Evolutionary conservation across 306 rosid genomes (phyloP), one percentile per base, ranked within the genome.

Genomic region (Malus orientalis): DNA sequence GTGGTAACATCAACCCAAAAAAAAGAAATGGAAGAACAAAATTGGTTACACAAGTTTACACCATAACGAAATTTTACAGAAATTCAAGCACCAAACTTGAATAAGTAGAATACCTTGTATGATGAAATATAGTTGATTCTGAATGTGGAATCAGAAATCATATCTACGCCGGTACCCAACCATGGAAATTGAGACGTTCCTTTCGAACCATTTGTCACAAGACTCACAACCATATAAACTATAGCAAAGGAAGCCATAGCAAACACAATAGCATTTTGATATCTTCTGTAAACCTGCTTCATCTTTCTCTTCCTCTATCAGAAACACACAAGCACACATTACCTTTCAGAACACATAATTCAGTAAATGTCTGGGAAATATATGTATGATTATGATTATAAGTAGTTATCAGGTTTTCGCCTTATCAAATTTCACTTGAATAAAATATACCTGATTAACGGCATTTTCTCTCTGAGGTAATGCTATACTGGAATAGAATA

Each of bases 191-290:
- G 14, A 32, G 61, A 30, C 44, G 51, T 12, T 51, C 71, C 72
- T 62, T 27, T 42, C 19, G n/a, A 69, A 18, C 25, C 36, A 42
- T 74, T 74, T 16, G 55, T 33, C 36, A 5, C 36, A 33, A 33
- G 36, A 5, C 36, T 69, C 49, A 59, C 25, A 58, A 80, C 29
- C 47, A 75, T 69, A 42, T 45, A 59, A 7, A 80, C 33, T 45
- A 67, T 18, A 29, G 77, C 76, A 18, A 80, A 45, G 53, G 74
- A 58, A 67, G 65, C 78, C 78, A 74, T 23, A 2, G 74, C 57
- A 45, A 80, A 22, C 15, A 47, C 62, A 45, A 12, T 53, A 23
- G 7, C 64, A 44, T 68, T 59, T 74, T 19, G 51, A 18, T 71
- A 33, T 25, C 57, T 67, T 74, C 65, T 59, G 20, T 36, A 13